These are phyloP conservation scores for Fusarium sp. DNA, from an alignment of 2,329 filamentous ascomycete genomes.

Conservation along the genomic window DNA sequence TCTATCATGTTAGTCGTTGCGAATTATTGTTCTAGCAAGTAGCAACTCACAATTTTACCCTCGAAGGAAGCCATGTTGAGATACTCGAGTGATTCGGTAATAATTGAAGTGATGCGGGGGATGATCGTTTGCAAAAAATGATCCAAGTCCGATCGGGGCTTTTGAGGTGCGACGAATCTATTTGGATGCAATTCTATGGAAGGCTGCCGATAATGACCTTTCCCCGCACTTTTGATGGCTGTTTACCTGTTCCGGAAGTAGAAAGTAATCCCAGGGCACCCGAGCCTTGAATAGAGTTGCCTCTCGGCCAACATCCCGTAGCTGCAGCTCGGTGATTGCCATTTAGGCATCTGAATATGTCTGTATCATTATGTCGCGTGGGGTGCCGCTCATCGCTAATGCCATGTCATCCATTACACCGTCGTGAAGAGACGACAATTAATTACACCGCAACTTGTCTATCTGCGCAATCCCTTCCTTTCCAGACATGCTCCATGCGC, in stretches of 20 bases:
- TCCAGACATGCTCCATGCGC: slow-evolving; percentile 24
- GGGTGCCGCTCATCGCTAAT: background rate
- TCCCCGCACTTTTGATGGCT: background rate
- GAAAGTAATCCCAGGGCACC: slow-evolving; percentile 13
- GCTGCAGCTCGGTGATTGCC: background rate
- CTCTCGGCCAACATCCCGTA: background rate
- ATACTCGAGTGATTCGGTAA: accelerated
- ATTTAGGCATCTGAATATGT: too few relatives aligned
- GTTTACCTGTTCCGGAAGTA: slow-evolving; percentile 14
- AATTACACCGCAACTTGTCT: background rate
- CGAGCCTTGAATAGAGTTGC: background rate
- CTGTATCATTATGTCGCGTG: too few relatives aligned
- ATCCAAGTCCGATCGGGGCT: too few relatives aligned
- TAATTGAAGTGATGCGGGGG: background rate
- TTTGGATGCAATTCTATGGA: too few relatives aligned
- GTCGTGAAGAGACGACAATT: background rate
- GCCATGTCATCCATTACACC: background rate
- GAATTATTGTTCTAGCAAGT: too few relatives aligned
- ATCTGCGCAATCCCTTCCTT: background rate
- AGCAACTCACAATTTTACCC: slow-evolving; percentile 12
- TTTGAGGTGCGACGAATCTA: background rate
- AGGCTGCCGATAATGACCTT: background rate
- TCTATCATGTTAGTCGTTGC: slow-evolving; percentile 3
- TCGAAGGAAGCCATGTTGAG: background rate
- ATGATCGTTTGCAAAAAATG: background rate